Base-by-base conservation (phyloP, 768 basidiomycete species). In the Suillus fuscotomentosus region DNA sequence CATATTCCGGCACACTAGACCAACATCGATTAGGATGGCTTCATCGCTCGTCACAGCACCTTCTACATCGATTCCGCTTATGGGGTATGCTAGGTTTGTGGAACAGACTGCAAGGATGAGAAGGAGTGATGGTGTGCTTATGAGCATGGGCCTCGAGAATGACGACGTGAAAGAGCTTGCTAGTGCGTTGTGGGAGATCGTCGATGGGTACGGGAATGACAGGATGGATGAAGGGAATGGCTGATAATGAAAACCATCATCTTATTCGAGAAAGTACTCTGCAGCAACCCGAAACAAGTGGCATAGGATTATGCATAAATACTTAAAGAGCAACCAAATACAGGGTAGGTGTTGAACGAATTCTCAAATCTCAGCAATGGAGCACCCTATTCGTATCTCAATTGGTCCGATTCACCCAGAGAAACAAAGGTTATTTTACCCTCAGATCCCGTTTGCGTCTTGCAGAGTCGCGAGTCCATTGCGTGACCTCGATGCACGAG, bases 161-260 rank as follows among this genome's bases (percentile, higher is more conserved):
- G 90, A 90, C 65, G 88, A 88, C 5, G 68, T 88, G 61, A 80
- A 70, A 62, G 88, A 88, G 60, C 72, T 90, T 41, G 79, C 74
- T 17, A 84, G 85, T 67, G 82, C 82, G 47, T 69, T 90, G 55
- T 89, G 89, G 88, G 82, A 80, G 22, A 75, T 89, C 36, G 81
- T 83, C 56, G 88, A 88, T 64, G 73, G 63, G 20, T 80, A 77
- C 56, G 79, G 68, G 39, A 63, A 36, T 38, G 69, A 68, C 24
- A 54, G 59, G 20, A 54, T 70, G 38, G 75, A 67, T 2, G 75
- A 72, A 55, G 71, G 68, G 17, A 72, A 70, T 42, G 67, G 62
- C 43, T 70, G 41, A 38, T 38, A 2, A 38, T 10, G 36, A 67
- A 20, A 13, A 27, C 22, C n/a, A n/a, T 38, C 13, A 60, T 54